Conservation (phyloP, 1,284 basidiomycete species). For the Vanrija sp. region DNA sequence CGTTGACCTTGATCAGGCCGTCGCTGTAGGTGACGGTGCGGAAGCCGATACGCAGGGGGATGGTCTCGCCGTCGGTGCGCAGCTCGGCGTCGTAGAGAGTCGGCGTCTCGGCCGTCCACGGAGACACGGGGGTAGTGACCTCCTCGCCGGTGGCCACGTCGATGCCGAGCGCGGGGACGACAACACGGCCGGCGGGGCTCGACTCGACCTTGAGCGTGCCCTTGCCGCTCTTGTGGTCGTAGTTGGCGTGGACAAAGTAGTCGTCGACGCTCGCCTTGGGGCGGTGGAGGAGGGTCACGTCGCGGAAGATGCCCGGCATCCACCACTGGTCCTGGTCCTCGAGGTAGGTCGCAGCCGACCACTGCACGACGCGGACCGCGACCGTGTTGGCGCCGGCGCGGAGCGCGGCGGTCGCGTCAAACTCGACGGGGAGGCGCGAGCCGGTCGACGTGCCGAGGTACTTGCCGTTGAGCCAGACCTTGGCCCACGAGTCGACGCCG, state of each 20-base stretch:
- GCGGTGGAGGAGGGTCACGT: constrained; percentile 13
- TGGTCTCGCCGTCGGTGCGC: constrained; percentile 10
- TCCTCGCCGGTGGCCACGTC: constrained; percentile 6
- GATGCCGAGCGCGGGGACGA: constrained; percentile 16
- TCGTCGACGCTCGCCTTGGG: constrained; percentile 5
- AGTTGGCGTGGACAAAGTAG: constrained; percentile 14
- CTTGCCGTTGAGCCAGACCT: constrained; percentile 24
- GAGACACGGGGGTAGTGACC: constrained; percentile 1
- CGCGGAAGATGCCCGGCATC: constrained; percentile 18
- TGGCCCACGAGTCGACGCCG: constrained; percentile 24
- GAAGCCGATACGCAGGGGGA: constrained; percentile 22
- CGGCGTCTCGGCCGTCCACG: constrained; percentile 25
- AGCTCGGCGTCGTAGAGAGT: constrained; percentile 16
- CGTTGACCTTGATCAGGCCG: constrained; percentile 24
- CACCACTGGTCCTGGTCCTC: constrained; percentile 24
- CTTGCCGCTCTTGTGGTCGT: constrained; percentile 7
- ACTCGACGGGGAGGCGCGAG: constrained; percentile 19
- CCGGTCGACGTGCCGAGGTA: constrained; percentile 16
- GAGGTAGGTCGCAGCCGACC: constrained; percentile 14
- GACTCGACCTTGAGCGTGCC: constrained; percentile 17
- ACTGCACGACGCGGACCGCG: constrained; percentile 14
- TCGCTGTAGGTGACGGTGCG: constrained; percentile 19
- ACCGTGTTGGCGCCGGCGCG: neutral
- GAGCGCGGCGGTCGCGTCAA: constrained; percentile 13
- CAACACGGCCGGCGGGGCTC: constrained; percentile 5